Evolutionary conservation across 345 rosid species (phyloP).

Genomic region (Leavenworthia alabamica): DNA sequence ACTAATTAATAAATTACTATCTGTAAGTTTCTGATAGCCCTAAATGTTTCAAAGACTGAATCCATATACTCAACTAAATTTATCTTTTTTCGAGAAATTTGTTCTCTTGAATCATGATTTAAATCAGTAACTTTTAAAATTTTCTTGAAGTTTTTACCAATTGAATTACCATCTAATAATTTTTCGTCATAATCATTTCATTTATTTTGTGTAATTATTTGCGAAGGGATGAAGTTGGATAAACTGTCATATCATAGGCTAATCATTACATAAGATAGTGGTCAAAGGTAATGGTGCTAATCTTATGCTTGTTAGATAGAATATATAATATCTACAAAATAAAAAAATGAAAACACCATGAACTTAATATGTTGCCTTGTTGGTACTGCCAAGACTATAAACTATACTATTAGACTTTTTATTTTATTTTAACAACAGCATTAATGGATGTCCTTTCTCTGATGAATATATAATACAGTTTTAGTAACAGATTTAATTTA

Average conservation of each 20-base stretch:
- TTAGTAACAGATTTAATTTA: conserved; percentile 9
- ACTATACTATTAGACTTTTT: background rate
- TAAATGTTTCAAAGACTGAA: no score
- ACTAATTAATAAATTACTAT: background rate
- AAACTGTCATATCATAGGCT: conserved; percentile 19
- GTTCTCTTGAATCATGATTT: no score
- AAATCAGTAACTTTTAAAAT: no score
- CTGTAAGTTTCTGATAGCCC: no score
- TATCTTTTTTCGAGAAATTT: no score
- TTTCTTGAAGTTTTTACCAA: no score
- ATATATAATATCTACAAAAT: background rate
- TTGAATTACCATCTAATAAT: no score
- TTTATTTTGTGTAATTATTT: background rate
- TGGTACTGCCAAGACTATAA: conserved; percentile 18
- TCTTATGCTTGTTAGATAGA: background rate
- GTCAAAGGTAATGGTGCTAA: conserved; percentile 20
- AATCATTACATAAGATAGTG: conserved; percentile 22
- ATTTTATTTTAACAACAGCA: no score
- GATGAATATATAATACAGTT: conserved; percentile 3
- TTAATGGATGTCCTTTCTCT: no score
- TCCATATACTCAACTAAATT: no score
- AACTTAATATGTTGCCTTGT: conserved; percentile 23
- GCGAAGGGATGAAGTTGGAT: conserved; percentile 12
- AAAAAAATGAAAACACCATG: conserved; percentile 5
- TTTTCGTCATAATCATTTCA: background rate